These are phyloP conservation scores for Eucalyptus viminalis DNA, from an alignment of 345 rosid genomes.

Conservation along the genomic window DNA sequence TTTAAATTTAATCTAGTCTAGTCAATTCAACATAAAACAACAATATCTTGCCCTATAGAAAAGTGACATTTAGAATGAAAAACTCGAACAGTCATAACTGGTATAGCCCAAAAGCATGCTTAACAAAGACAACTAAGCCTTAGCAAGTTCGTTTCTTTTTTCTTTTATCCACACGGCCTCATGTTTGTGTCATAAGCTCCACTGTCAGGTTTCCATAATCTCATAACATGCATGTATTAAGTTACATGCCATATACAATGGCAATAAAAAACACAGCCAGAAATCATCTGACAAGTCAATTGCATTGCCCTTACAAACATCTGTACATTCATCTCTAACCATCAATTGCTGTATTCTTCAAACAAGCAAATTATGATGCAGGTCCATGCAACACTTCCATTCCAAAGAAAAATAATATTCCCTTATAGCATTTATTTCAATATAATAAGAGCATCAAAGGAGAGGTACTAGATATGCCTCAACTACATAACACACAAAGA, in stretches of 20 bases:
- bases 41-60: background rate
- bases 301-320: background rate
- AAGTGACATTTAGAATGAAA: background rate
- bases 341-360: background rate
- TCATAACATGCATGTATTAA: background rate
- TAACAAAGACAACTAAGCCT: background rate
- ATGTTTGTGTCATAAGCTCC: background rate
- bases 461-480: background rate
- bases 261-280: background rate
- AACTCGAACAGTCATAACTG: background rate
- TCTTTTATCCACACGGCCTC: background rate
- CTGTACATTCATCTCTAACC: background rate
- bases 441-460: background rate
- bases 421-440: background rate
- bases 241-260: background rate
- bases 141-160: background rate
- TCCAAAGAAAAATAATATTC: background rate
- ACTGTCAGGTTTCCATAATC: background rate
- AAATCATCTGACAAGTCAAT: background rate
- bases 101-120: background rate
- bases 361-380: background rate
- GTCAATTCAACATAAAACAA: background rate
- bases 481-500: background rate
- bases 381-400: background rate
- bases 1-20: background rate